Evolutionary conservation across 164 flowering plant species (phyloP), one percentile per base, ranked within the genome.

Genomic region (Dillenia turbinata): DNA sequence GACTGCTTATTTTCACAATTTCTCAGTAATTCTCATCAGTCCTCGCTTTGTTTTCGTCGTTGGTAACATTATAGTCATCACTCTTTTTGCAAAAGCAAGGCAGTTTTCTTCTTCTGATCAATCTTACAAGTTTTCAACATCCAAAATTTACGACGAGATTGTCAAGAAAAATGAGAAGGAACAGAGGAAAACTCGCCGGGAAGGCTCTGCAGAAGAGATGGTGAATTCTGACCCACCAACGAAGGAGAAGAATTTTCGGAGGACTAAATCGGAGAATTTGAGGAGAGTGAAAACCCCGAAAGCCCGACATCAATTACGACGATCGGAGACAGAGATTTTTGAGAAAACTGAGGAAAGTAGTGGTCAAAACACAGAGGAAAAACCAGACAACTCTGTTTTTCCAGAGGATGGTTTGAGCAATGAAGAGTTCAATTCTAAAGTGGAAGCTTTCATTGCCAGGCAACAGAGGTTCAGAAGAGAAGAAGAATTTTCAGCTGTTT

Each of bases 21-120:
- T 81, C 15, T 66, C 69, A 3, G 57, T 58, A 40, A 14, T 67
- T 14, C 49, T 81, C 5, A 56, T 68, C 7, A 81, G 81, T 54
- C 89, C 89, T 15, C 65, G 73, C 8, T 79, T 84, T 44, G 82
- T 84, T 8, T 88, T 88, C 73, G 19, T 88, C 1, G 10, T 85
- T 46, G 89, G 91, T 3, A 88, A 88, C 73, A 62, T 56, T 5
- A 80, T 80, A 9, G 69, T 80, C 63, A 64, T 78, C 74, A 66
- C 66, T 49, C 79, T 88, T 14, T 71, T 84, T 10, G 73, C 66
- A 10, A 84, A 82, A 50, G 82, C 87, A 15, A 86, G 87, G n/a
- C 65, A 66, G 66, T 73, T 71, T 40, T 72, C 78, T 1, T 49
- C 60, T 46, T 63, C 60, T 15, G 56, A 60, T 9, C 10, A 62